Conservation (phyloP, 2,329 filamentous ascomycete genomes). For the Camptophora hylomeconis region DNA sequence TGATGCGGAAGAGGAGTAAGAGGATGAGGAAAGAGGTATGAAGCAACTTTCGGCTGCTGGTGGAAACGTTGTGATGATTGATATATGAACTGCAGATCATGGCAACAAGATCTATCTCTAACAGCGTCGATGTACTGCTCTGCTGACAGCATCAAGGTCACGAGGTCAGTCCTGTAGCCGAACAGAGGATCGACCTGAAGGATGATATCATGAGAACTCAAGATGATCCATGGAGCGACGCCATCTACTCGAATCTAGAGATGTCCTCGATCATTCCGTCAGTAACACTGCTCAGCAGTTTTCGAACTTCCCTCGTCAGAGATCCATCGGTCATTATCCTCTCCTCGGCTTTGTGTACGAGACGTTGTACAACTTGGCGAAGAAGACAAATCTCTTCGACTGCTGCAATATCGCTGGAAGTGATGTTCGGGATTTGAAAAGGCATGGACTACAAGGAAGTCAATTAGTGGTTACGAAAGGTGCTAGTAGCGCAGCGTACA, state of each 20-base stretch:
- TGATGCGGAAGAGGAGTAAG: too few relatives aligned
- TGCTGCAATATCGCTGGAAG: not conserved
- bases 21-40: too few relatives aligned
- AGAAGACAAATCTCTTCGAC: slow-evolving; percentile 1
- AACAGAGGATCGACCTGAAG: slow-evolving; percentile 1
- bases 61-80: not conserved
- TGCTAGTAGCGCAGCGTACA: not conserved
- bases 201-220: slow-evolving; percentile 2
- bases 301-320: not conserved
- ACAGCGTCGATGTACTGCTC: not conserved
- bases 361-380: slow-evolving; percentile 1
- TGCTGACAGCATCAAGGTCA: not conserved
- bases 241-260: not conserved
- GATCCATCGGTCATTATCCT: not conserved
- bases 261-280: not conserved
- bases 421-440: not conserved
- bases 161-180: not conserved
- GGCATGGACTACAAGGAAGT: not conserved
- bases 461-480: not conserved
- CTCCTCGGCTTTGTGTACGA: slow-evolving; percentile 2
- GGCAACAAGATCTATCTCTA: slow-evolving; percentile 1
- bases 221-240: too few relatives aligned
- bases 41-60: not conserved
- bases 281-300: not conserved
- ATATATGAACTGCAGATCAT: not conserved